A percentile compares a stretch with the other conserved stretches of the same genome.
Conservation (phyloP, 2,329 filamentous ascomycete genomes). For the Fusarium sp. region DNA sequence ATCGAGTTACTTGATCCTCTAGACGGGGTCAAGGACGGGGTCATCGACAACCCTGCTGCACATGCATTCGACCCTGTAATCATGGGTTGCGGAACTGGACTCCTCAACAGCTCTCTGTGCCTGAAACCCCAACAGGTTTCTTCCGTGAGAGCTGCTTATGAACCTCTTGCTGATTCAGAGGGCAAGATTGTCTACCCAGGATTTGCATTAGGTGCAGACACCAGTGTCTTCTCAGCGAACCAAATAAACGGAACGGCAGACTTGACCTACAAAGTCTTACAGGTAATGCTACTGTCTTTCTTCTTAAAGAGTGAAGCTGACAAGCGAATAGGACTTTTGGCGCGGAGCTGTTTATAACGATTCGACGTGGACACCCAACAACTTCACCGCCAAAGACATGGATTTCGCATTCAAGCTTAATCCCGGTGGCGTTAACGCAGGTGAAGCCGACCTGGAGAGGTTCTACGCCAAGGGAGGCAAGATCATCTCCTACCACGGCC, state of each 20-base stretch:
- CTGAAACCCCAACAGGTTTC: conserved; percentile 1
- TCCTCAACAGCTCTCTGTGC: not conserved
- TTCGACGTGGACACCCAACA: conserved; percentile 8
- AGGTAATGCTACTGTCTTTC: too few species aligned
- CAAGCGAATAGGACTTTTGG: conserved; percentile 4
- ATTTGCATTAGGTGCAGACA: conserved; percentile 1
- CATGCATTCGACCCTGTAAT: not conserved
- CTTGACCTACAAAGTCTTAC: conserved; percentile 6
- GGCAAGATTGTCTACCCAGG: conserved; percentile 9
- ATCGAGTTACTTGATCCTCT: conserved; percentile 16
- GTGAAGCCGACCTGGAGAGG: not conserved
- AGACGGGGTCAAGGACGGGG: conserved; percentile 8
- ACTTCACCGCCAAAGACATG: conserved; percentile 15
- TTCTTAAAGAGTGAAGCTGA: not conserved
- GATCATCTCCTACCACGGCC: conserved; percentile 10
- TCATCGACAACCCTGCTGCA: conserved; percentile 9
- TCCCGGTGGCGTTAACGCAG: conserved; percentile 12
- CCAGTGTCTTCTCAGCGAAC: conserved; percentile 15
- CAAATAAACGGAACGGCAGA: conserved; percentile 11
- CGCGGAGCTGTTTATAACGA: conserved; percentile 16
- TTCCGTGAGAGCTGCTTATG: conserved; percentile 11
- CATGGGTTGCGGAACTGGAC: not conserved
- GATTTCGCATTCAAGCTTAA: conserved; percentile 11
- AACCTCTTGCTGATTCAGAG: conserved; percentile 1
- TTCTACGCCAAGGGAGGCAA: conserved; percentile 17